Conservation (phyloP, 1,139 yeast species). For the Candida tetrigidarum region DNA sequence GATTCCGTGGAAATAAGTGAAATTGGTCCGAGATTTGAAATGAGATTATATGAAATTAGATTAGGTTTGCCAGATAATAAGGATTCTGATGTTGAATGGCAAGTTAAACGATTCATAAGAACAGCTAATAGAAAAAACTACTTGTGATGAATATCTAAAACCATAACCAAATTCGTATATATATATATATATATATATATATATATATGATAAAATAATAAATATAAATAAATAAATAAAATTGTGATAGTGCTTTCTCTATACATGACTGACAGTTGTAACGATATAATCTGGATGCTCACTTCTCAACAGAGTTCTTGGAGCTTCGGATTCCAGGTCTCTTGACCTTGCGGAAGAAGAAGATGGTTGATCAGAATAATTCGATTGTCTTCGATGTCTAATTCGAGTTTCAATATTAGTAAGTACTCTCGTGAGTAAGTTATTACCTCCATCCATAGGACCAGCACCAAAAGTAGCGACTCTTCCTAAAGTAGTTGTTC, state of each 20-base stretch:
- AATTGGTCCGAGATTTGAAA: constrained; percentile 98
- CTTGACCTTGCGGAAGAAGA: background rate
- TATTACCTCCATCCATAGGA: constrained; percentile 19
- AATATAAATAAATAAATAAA: background rate
- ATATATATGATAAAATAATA: background rate
- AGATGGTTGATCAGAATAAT: background rate
- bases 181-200: too few relatives aligned
- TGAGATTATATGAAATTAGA: constrained; percentile 86
- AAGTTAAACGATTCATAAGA: constrained; percentile 86
- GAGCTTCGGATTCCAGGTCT: background rate
- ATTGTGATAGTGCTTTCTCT: background rate
- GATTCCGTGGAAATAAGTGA: constrained; percentile 94
- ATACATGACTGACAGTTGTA: constrained; percentile 15
- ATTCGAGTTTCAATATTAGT: constrained; percentile 17
- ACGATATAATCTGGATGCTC: constrained; percentile 15
- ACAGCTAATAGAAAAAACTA: constrained; percentile 96
- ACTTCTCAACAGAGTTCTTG: constrained; percentile 6
- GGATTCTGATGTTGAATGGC: constrained; percentile 99
- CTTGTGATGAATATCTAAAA: constrained; percentile 39
- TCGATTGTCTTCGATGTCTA: constrained; percentile 9
- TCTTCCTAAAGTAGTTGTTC: constrained; percentile 21
- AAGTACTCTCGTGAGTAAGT: constrained; percentile 18
- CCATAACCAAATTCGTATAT: too few relatives aligned
- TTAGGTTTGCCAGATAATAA: constrained; percentile 92
- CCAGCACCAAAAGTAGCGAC: constrained; percentile 18